Evolutionary conservation across 2,329 filamentous ascomycete species (phyloP).

Genomic region (Acrocalymma vagum): DNA sequence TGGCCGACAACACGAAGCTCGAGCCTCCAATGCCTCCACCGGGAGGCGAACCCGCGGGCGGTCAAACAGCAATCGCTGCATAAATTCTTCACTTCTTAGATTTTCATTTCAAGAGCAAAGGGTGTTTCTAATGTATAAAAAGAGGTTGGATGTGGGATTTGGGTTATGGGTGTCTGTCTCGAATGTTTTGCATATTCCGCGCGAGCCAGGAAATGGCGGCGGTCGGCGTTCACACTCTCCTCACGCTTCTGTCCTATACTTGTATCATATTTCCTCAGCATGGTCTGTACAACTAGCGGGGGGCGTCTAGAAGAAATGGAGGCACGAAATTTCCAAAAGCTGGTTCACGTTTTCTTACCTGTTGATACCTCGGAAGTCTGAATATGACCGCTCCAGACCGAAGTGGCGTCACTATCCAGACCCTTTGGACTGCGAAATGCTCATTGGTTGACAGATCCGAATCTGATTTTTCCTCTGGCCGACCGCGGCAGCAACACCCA

Average conservation of each 20-base stretch:
- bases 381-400: too few relatives aligned
- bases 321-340: conserved; percentile 18
- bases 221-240: conserved; percentile 46
- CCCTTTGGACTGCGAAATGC: too few relatives aligned
- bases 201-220: conserved; percentile 31
- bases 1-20: conserved; percentile 86
- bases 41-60: conserved; percentile 26
- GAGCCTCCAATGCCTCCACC: conserved; percentile 65
- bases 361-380: too few relatives aligned
- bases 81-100: conserved; percentile 24
- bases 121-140: conserved; percentile 26
- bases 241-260: conserved; percentile 44
- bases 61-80: conserved; percentile 31
- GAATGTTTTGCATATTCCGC: conserved; percentile 40
- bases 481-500: too few relatives aligned
- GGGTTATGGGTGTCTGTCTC: conserved; percentile 29
- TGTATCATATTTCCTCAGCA: conserved; percentile 40
- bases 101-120: conserved; percentile 22
- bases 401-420: too few relatives aligned
- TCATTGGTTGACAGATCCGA: too few relatives aligned
- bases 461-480: too few relatives aligned
- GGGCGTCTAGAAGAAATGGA: conserved; percentile 22
- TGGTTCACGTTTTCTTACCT: conserved; percentile 3
- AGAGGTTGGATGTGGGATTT: conserved; percentile 20
- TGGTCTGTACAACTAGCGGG: conserved; percentile 40